Conservation (phyloP, 2,329 filamentous ascomycete species). For the Daldinia sp. region DNA sequence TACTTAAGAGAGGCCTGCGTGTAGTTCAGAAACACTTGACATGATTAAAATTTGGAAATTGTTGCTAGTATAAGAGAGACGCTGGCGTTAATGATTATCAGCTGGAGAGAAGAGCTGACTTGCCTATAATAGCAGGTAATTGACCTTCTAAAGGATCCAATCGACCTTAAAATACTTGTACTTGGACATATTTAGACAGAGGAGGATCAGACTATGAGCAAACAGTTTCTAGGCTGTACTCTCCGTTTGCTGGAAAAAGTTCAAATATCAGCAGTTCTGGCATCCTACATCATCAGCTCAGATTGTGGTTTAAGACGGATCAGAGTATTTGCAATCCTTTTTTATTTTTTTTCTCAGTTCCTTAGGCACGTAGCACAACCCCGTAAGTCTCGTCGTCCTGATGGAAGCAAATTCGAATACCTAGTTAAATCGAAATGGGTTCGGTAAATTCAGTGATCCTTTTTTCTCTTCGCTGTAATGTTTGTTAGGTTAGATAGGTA, state of each 20-base stretch:
- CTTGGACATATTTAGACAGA: slow-evolving; percentile 13
- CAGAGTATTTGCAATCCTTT: background rate
- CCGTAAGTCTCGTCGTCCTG: too few species aligned
- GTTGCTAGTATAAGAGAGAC: background rate
- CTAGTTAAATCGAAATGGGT: background rate
- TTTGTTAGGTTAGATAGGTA: too few species aligned
- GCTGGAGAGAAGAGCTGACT: slow-evolving; percentile 2
- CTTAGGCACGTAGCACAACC: too few species aligned
- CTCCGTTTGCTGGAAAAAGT: background rate
- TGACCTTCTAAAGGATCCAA: slow-evolving; percentile 19
- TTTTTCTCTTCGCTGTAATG: background rate
- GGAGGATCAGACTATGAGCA: slow-evolving; percentile 33
- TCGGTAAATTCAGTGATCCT: background rate
- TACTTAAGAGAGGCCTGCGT: background rate
- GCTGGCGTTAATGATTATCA: background rate
- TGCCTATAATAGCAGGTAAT: slow-evolving; percentile 23
- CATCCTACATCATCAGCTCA: background rate
- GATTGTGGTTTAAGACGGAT: background rate
- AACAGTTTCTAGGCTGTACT: slow-evolving; percentile 14
- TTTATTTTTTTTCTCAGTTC: background rate
- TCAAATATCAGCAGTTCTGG: background rate
- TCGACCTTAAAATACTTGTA: slow-evolving; percentile 23
- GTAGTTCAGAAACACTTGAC: too few species aligned
- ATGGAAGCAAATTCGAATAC: background rate
- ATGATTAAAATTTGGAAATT: background rate